Percentiles rank a stretch among this genome's conserved stretches.
phyloP scores from a whole-genome alignment of 257 asterid genomes.

The Datura wrightii region DNA sequence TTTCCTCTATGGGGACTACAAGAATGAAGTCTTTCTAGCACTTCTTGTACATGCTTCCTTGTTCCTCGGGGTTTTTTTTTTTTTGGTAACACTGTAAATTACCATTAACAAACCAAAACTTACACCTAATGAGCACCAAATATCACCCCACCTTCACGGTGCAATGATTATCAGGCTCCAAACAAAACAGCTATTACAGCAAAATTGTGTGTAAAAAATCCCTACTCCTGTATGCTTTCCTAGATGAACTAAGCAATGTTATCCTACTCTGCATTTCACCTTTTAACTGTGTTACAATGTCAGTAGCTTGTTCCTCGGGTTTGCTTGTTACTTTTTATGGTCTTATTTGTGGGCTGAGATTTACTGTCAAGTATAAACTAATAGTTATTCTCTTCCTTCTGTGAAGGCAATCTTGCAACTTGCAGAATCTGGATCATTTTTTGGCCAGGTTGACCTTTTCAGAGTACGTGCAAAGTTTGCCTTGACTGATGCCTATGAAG shows the following conservation, averaged over 20 bases:
- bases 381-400: constrained; percentile 33
- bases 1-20: background rate
- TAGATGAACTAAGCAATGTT: too few species aligned
- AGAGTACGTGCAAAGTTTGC: constrained; percentile 98
- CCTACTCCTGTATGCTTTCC: too few species aligned
- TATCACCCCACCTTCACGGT: too few species aligned
- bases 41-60: background rate
- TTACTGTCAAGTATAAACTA: constrained; percentile 22
- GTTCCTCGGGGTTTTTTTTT: too few species aligned
- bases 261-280: too few species aligned
- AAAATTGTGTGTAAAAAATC: too few species aligned
- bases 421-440: constrained; percentile 94
- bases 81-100: too few species aligned
- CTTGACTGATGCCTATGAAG: constrained; percentile 93
- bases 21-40: background rate
- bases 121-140: too few species aligned
- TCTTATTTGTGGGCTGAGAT: background rate
- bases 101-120: too few species aligned
- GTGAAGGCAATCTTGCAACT: constrained; percentile 82
- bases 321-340: background rate
- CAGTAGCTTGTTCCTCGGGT: background rate
- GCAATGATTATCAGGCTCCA: too few species aligned
- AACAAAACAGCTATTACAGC: too few species aligned
- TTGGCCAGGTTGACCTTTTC: constrained; percentile 88
- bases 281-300: too few species aligned